A percentile compares a stretch with the other conserved stretches of the same genome.
phyloP scores from a whole-genome alignment of 2,329 filamentous ascomycete genomes.

The Chaetomium globosum region DNA sequence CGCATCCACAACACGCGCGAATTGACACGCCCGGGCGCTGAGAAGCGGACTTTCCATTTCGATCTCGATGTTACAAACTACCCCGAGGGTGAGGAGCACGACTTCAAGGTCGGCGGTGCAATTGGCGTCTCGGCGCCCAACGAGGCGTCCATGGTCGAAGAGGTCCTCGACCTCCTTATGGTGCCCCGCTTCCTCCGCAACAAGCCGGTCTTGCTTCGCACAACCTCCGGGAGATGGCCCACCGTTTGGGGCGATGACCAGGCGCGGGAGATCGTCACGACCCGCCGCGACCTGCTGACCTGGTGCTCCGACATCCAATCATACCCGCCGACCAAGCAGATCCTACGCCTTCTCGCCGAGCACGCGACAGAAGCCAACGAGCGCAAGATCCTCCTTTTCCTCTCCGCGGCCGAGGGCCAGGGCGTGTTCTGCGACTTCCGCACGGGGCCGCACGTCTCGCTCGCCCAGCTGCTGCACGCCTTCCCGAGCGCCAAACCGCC shows the following conservation, averaged over 20 bases:
- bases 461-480: constrained; percentile 83
- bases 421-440: constrained; percentile 92
- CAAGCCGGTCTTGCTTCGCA: constrained; percentile 78
- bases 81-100: constrained; percentile 74
- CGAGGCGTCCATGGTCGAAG: constrained; percentile 72
- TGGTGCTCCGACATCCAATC: constrained; percentile 97
- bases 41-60: constrained; percentile 97
- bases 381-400: constrained; percentile 82
- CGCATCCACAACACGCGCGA: constrained; percentile 82
- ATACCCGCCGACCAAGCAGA: constrained; percentile 83
- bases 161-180: constrained; percentile 78
- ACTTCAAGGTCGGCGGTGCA: constrained; percentile 95
- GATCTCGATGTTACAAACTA: constrained; percentile 97
- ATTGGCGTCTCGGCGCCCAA: constrained; percentile 94
- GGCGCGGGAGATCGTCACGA: constrained; percentile 83
- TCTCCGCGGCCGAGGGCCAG: constrained; percentile 88
- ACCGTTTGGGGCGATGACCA: constrained; percentile 96
- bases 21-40: constrained; percentile 82
- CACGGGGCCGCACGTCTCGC: constrained; percentile 81
- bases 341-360: constrained; percentile 85
- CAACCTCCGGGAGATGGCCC: constrained; percentile 83
- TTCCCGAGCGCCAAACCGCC: constrained; percentile 92
- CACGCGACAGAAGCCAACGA: constrained; percentile 78
- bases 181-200: constrained; percentile 82
- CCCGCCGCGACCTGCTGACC: constrained; percentile 84